phyloP scores from a whole-genome alignment of 1,139 yeast genomes.

The Geotrichum candidum region DNA sequence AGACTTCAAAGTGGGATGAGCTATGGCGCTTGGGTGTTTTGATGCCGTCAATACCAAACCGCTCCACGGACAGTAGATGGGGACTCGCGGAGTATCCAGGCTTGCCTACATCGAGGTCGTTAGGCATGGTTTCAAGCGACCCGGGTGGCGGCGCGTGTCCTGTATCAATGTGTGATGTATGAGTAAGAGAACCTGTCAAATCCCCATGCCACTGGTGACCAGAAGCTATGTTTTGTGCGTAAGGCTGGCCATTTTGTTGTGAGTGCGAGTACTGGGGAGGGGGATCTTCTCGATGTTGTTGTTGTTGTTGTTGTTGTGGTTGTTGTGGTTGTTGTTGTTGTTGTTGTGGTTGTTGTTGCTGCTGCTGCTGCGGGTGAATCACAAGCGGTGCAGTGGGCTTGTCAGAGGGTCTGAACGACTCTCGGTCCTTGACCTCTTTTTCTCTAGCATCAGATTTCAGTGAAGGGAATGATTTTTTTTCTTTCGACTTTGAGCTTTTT shows the following conservation, averaged over 20 bases:
- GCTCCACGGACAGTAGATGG: constrained; percentile 31
- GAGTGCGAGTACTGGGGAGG: not conserved
- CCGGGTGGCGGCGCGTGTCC: constrained; percentile 33
- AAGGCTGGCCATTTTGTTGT: not conserved
- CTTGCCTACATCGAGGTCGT: constrained; percentile 29
- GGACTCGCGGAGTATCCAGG: constrained; percentile 20
- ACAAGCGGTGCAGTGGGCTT: not conserved
- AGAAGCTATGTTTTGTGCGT: not conserved
- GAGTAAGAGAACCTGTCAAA: not conserved
- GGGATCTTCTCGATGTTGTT: not conserved
- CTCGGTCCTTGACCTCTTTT: constrained; percentile 15
- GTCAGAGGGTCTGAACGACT: constrained; percentile 3
- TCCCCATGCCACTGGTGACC: not conserved
- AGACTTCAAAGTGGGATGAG: constrained; percentile 82
- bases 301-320: not conserved
- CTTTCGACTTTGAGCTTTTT: constrained; percentile 19
- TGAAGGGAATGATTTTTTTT: constrained; percentile 13
- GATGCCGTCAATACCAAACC: constrained; percentile 50
- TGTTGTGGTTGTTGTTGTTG: not conserved
- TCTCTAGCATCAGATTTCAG: constrained; percentile 12
- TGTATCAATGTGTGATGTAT: not conserved
- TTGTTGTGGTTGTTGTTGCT: constrained; percentile 3
- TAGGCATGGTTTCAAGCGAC: constrained; percentile 37
- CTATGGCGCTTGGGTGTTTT: constrained; percentile 91
- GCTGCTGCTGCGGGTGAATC: not conserved